Evolutionary conservation across 176 grass and related monocot genomes (phyloP), one percentile per base, ranked within the genome.

Genomic region (Musa schizocarpa): DNA sequence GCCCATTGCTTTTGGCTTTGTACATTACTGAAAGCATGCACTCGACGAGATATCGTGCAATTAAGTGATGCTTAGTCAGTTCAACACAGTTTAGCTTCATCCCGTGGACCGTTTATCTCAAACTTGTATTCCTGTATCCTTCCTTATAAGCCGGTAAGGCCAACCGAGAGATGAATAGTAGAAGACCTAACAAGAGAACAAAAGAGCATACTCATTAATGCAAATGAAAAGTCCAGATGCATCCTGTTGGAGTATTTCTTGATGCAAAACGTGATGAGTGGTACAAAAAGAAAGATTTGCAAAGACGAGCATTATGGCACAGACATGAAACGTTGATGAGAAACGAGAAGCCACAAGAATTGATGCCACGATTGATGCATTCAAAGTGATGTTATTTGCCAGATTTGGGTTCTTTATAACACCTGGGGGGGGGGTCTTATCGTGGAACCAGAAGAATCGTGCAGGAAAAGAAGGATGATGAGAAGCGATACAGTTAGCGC

Each of bases 61-160:
- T n/a, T 34, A 34, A 34, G 29, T 34, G 29, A 34, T 9, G 16
- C 16, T 77, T 67, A 88, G 74, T 94, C 88, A 22, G 86, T 92
- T 71, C 89, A 99, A 83, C 91, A 95, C 51, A 99, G 91, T 65
- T 99, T 95, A 74, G 96, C 96, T 89, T 94, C 96, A 72, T 95
- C 84, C 91, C 91, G 92, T 14, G 91, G 91, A 26, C 91, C 91
- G 73, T 99, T 99, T 70, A 94, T 99, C 85, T 99, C 96, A 82
- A 99, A 99, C 78, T 99, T 99, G 83, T 95, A 99, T 76, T 92
- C 88, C 63, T 94, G 96, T 81, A 99, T 89, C 73, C 88, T 92
- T 89, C 73, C 88, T 92, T 74, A 94, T 84, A 83, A 99, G 96
- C 96, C 96, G 86, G 22, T 83, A 89, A 27, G 91, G 96, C 75